Evolutionary conservation across 2,329 filamentous ascomycete genomes (phyloP).

Genomic region (Diplodia scrobiculata): DNA sequence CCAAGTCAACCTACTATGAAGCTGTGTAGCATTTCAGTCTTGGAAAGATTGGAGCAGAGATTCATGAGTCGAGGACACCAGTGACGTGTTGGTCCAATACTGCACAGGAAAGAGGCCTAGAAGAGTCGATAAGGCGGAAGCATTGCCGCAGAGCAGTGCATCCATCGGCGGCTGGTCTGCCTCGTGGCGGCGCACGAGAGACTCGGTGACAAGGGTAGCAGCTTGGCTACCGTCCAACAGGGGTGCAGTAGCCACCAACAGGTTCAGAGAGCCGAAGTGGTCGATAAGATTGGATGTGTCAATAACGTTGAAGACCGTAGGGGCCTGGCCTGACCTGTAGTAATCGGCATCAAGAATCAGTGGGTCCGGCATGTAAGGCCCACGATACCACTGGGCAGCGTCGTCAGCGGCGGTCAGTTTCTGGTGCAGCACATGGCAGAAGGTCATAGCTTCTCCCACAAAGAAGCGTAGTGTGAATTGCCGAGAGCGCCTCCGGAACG

Average conservation of each 20-base stretch:
- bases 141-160: slow-evolving; percentile 50
- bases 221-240: slow-evolving; percentile 51
- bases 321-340: slow-evolving; percentile 44
- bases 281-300: slow-evolving; percentile 57
- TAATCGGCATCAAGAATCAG: slow-evolving; percentile 44
- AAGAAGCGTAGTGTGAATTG: slow-evolving; percentile 52
- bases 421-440: slow-evolving; percentile 57
- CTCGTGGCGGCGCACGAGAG: slow-evolving; percentile 29
- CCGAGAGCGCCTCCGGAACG: slow-evolving; percentile 43
- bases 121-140: slow-evolving; percentile 51
- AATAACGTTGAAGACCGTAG: slow-evolving; percentile 56
- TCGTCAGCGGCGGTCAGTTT: slow-evolving; percentile 28
- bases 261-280: slow-evolving; percentile 50
- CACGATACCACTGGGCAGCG: slow-evolving; percentile 36
- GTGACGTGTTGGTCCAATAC: slow-evolving; percentile 53
- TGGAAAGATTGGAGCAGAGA: slow-evolving; percentile 11
- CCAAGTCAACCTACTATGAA: slow-evolving; percentile 1
- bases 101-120: slow-evolving; percentile 54
- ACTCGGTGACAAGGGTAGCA: slow-evolving; percentile 56
- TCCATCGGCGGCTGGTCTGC: slow-evolving; percentile 36
- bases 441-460: slow-evolving; percentile 54
- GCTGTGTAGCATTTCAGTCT: not conserved
- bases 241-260: slow-evolving; percentile 52
- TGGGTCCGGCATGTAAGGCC: slow-evolving; percentile 51
- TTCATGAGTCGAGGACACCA: slow-evolving; percentile 36